Conservation (phyloP, 805 yeast species). For the Candida berthetii region DNA sequence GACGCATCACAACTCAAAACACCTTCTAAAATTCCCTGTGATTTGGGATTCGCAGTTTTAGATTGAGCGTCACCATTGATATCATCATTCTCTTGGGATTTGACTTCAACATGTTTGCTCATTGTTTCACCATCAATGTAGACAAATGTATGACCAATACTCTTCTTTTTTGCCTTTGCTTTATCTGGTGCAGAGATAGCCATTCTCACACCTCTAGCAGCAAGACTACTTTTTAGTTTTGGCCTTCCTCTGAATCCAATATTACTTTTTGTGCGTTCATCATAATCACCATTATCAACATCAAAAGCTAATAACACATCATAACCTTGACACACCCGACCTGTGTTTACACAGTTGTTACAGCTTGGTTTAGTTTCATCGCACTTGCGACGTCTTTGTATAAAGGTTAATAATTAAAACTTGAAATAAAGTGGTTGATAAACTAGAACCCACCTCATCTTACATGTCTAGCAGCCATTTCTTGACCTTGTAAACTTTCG, state of each 20-base stretch:
- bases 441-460: too few relatives aligned
- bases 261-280: constrained; percentile 9
- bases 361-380: constrained; percentile 43
- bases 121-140: neutral
- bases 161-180: neutral
- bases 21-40: neutral
- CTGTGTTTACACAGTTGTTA: constrained; percentile 33
- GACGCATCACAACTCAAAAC: neutral
- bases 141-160: neutral
- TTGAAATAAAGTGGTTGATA: too few relatives aligned
- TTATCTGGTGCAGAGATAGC: neutral
- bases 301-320: constrained; percentile 36
- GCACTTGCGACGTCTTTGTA: too few relatives aligned
- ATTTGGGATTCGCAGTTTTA: neutral
- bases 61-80: neutral
- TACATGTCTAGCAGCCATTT: too few relatives aligned
- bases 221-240: neutral
- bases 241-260: neutral
- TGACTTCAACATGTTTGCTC: neutral
- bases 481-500: too few relatives aligned
- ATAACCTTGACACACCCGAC: constrained; percentile 38
- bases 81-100: neutral
- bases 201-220: neutral
- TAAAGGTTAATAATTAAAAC: too few relatives aligned
- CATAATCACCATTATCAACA: constrained; percentile 26